phyloP scores from a whole-genome alignment of 1,139 yeast species.

The Nakaseomyces kungkrabaensis region DNA sequence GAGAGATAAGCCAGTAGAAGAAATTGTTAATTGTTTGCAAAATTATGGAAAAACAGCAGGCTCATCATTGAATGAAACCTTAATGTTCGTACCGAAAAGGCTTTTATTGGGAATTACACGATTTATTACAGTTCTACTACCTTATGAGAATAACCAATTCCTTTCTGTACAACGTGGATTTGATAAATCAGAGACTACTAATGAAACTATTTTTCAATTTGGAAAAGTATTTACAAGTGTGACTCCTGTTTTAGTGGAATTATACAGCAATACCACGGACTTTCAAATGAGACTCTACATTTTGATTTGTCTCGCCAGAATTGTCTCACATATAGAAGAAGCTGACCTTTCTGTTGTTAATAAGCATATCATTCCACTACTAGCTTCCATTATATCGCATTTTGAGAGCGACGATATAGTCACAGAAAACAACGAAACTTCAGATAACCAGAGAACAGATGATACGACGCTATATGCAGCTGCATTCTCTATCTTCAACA shows the following conservation, averaged over 20 bases:
- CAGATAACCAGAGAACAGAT: conserved; percentile 27
- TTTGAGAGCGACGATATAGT: not conserved
- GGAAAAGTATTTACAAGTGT: conserved; percentile 40
- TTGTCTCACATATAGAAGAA: conserved; percentile 27
- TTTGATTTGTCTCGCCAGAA: conserved; percentile 47
- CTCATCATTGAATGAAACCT: conserved; percentile 38
- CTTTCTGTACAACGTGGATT: conserved; percentile 15
- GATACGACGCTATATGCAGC: conserved; percentile 39
- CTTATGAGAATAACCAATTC: conserved; percentile 30
- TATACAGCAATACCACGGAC: conserved; percentile 72
- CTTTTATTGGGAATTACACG: conserved; percentile 46
- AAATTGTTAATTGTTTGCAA: conserved; percentile 16
- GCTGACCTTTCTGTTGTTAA: conserved; percentile 17
- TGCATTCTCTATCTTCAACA: conserved; percentile 42
- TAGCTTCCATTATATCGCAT: conserved; percentile 67
- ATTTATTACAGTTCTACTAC: conserved; percentile 50
- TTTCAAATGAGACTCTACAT: conserved; percentile 53
- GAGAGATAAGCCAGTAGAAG: conserved; percentile 11
- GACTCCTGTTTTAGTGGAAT: conserved; percentile 52
- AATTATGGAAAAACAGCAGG: conserved; percentile 14
- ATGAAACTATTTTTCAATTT: conserved; percentile 27
- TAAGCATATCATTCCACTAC: conserved; percentile 36
- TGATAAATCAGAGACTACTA: conserved; percentile 7
- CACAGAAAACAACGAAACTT: conserved; percentile 14
- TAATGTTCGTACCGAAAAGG: conserved; percentile 69